Evolutionary conservation across 768 basidiomycete species (phyloP).

Genomic region (Amanita polypyramis): DNA sequence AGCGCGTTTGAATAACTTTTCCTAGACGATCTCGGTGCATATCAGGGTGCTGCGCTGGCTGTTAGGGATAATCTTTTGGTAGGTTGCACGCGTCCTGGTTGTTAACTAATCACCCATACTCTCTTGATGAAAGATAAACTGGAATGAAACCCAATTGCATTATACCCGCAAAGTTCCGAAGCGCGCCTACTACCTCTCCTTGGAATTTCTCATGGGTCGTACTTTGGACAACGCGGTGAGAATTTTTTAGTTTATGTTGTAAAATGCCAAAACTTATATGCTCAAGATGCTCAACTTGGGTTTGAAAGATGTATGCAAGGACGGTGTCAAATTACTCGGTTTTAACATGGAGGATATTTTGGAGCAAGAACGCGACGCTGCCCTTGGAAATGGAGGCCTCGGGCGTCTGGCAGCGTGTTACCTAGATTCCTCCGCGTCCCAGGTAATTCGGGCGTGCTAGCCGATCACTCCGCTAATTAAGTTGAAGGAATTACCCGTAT

Average conservation of each 20-base stretch:
- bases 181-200: slow-evolving; percentile 89
- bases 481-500: slow-evolving; percentile 68
- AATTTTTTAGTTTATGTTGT: slow-evolving; percentile 8
- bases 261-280: slow-evolving; percentile 17
- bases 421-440: slow-evolving; percentile 83
- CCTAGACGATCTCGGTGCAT: slow-evolving; percentile 70
- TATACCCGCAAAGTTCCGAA: slow-evolving; percentile 80
- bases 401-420: slow-evolving; percentile 97
- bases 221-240: slow-evolving; percentile 60
- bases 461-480: slow-evolving; percentile 26
- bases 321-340: slow-evolving; percentile 67
- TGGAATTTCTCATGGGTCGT: slow-evolving; percentile 86
- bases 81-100: slow-evolving; percentile 13
- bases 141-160: slow-evolving; percentile 74
- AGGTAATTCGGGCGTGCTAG: slow-evolving; percentile 57
- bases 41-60: slow-evolving; percentile 84
- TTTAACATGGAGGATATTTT: slow-evolving; percentile 86
- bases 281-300: slow-evolving; percentile 74
- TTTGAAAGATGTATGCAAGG: slow-evolving; percentile 63
- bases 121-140: slow-evolving; percentile 46
- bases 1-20: slow-evolving; percentile 2
- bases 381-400: slow-evolving; percentile 89
- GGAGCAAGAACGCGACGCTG: slow-evolving; percentile 88
- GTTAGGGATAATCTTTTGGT: slow-evolving; percentile 84
- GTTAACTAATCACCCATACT: slow-evolving; percentile 1